These are phyloP conservation scores for Pyrenophora teres DNA, from an alignment of 2,329 filamentous ascomycete species.

Conservation along the genomic window DNA sequence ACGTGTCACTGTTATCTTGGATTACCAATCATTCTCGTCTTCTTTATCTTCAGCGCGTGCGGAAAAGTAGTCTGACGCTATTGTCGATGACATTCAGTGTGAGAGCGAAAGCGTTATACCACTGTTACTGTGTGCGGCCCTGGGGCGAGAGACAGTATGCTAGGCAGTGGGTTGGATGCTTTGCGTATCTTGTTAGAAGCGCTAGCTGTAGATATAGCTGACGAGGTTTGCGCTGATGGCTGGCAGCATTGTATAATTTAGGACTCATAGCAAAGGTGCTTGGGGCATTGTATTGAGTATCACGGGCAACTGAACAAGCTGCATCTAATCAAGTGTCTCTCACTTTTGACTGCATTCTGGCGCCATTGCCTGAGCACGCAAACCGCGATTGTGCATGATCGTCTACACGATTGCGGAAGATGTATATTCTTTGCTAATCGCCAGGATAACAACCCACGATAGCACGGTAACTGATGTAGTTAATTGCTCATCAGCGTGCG, in stretches of 20 bases:
- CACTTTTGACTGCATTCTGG: neutral
- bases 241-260: constrained; percentile 26
- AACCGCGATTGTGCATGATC: no score
- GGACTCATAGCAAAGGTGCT: constrained; percentile 13
- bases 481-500: neutral
- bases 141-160: constrained; percentile 4
- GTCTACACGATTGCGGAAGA: neutral
- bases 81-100: constrained; percentile 5
- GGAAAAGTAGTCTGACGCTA: constrained; percentile 5
- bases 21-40: constrained; percentile 27
- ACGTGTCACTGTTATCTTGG: constrained; percentile 36
- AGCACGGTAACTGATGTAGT: no score
- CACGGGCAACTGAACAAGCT: constrained; percentile 10
- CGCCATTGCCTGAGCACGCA: neutral
- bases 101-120: constrained; percentile 10
- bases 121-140: constrained; percentile 11
- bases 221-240: constrained; percentile 2
- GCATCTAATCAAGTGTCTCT: constrained; percentile 12
- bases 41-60: constrained; percentile 8
- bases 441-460: no score
- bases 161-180: constrained; percentile 2
- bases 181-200: constrained; percentile 5
- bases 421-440: neutral
- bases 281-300: constrained; percentile 15
- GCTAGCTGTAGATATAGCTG: constrained; percentile 3